Evolutionary conservation across 257 asterid genomes (phyloP), one percentile per base, ranked within the genome.

Genomic region (Capsicum baccatum): DNA sequence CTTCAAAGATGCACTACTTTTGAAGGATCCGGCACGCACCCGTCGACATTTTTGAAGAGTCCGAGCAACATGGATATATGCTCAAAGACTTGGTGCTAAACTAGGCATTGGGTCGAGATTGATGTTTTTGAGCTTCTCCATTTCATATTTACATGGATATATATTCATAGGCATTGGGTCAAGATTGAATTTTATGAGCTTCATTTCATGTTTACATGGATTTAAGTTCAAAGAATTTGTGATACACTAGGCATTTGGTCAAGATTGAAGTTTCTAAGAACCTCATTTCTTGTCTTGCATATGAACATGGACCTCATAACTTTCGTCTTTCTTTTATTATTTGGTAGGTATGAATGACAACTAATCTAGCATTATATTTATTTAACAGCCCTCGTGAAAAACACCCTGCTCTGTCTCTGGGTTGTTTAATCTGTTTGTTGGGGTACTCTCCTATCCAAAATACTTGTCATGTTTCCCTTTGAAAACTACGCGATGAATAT

Each of bases 341-440:
- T 33, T 14, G 64, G 33, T 26, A 78, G 82, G 66, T 26, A 78
- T 78, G 82, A 54, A 78, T 78, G 82, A 54, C 21, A 78, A 15
- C 66, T 78, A 55, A 78, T 57, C 66, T 78, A 78, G 50, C 50
- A 52, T 78, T 54, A 78, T 35, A 78, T 74, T 74, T 74, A 6
- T 15, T n/a, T 74, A 54, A 19, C 60, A 21, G 26, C 9, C 81
- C 64, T 76, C 52, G 63, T 76, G 81, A 54, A 76, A 76, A 21
- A 19, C 21, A 0, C 47, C 21, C 8, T 21, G 60, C 63, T 50
- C 39, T 76, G 60, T 33, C 13, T 54, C 9, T 54, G 33, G 33
- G 16, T 54, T 78, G 48, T 54, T 78, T 4, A 33, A 14, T 54
- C 33, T 54, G 50, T 78, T 50, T 78, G 50, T 15, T 54, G 33